Evolutionary conservation across 345 rosid species (phyloP), one percentile per base, ranked within the genome.

Genomic region (Acer negundo): DNA sequence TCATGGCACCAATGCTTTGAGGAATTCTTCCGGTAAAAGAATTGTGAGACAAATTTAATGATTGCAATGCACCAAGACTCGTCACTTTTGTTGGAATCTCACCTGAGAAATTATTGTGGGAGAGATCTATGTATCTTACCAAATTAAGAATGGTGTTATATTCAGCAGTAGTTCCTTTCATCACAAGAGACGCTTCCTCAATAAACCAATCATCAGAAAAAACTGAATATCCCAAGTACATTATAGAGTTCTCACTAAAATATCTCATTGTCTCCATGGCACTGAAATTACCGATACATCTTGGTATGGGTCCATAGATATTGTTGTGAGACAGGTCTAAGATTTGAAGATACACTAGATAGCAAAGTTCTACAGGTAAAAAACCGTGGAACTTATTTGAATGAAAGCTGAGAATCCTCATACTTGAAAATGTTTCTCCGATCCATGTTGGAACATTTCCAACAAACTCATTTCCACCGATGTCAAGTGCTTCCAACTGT

Each of bases 361-460:
- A 8, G 17, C 82, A 80, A 0, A 75, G 13, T 40, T 65, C 19
- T 12, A 23, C 51, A 23, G 82, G 82, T 35, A 84, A 75, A 20
- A 78, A 64, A n/a, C 86, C 81, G 3, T 62, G 6, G 8, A 83
- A 78, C 19, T n/a, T 47, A 44, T 83, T 83, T 0, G 69, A 83
- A 12, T 73, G 58, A 49, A 79, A 38, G 13, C 62, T 69, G 38
- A 79, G 31, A 15, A 75, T 23, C 1, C 10, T 75, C 64, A 40
- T 10, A 2, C 40, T 8, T 0, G 70, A 23, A 12, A 79, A 38
- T 2, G 9, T n/a, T 19, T 79, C 75, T 6, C 67, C 68, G 7
- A 58, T 72, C 80, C 80, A 78, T 1, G 23, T 0, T n/a, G 73
- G 77, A 23, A 78, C 22, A 3, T 42, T 65, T 12, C 81, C 81